A percentile compares a stretch with the other conserved stretches of the same genome.
These are phyloP conservation scores for Hirsutella thompsonii DNA, from an alignment of 2,329 filamentous ascomycete genomes.

Conservation along the genomic window DNA sequence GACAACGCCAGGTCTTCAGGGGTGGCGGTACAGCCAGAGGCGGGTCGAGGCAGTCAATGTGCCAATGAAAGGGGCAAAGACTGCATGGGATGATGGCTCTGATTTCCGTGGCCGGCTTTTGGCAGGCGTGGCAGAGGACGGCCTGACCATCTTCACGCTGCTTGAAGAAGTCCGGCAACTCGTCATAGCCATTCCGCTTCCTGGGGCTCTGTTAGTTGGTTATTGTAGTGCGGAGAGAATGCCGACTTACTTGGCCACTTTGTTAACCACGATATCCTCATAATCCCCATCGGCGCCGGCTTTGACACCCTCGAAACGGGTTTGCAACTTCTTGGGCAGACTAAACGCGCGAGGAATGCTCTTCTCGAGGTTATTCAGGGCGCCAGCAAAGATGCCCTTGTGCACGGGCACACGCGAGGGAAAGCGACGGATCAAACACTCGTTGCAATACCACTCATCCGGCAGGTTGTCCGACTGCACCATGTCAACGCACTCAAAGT, in stretches of 20 bases:
- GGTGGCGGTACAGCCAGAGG: conserved; percentile 69
- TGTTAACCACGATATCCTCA: conserved; percentile 48
- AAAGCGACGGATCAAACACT: conserved; percentile 43
- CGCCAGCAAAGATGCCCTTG: conserved; percentile 44
- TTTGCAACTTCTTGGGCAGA: conserved; percentile 58
- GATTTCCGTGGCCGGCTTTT: conserved; percentile 43
- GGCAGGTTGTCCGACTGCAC: conserved; percentile 54
- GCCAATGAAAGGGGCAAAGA: conserved; percentile 71
- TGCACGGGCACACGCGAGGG: conserved; percentile 31
- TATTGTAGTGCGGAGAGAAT: neutral
- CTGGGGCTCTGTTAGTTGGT: conserved; percentile 14
- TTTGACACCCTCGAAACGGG: conserved; percentile 67
- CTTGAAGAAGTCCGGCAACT: conserved; percentile 53
- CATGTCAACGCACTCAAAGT: conserved; percentile 79
- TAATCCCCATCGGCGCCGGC: conserved; percentile 71
- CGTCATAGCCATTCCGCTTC: conserved; percentile 44
- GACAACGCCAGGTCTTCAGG: conserved; percentile 75
- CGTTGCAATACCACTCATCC: conserved; percentile 77
- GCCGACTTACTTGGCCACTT: conserved; percentile 49
- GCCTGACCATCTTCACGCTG: conserved; percentile 62
- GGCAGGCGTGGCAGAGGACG: conserved; percentile 68
- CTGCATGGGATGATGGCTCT: conserved; percentile 79
- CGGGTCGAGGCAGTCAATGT: conserved; percentile 82
- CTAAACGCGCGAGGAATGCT: conserved; percentile 61
- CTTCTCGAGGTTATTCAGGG: conserved; percentile 53